Evolutionary conservation across 2,329 filamentous ascomycete genomes (phyloP), one percentile per base, ranked within the genome.

Genomic region (Monosporascus sp.): DNA sequence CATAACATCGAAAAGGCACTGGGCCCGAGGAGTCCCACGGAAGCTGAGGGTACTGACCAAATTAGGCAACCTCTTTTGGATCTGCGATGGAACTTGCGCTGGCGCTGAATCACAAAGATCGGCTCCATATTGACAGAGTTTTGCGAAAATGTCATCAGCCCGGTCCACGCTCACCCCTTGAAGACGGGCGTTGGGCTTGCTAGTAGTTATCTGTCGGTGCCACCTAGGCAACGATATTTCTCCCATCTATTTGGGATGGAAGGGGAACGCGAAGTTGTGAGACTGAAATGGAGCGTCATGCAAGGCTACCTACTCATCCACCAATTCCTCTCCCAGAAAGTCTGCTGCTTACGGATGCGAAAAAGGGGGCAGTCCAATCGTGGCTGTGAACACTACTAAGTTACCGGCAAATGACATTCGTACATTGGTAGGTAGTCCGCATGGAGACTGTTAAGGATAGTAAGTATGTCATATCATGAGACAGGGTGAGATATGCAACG

Each of bases 31-130:
- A 11, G 9, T 34, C 42, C 8, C 42, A 17, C 20, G 11, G 11
- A n/a, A 18, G 9, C 17, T 41, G 18, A 41, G 18, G 7, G 9
- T 15, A 46, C 42, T 25, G 42, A 46, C 42, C 64, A 66, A 44
- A 62, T 65, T 42, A 57, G 58, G 56, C 63, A 63, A 47, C 66
- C 65, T 48, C 66, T 68, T 37, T 63, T 62, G 27, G 64, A 67
- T 50, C 66, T 61, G 45, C 66, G 64, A 51, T 68, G 66, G 44
- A 68, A 68, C 58, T 63, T 65, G 51, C 66, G 65, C 54, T 68
- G 66, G 27, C 66, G 62, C 47, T 64, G 62, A 37, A 54, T 46
- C 31, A 58, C 48, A n/a, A 56, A 49, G 20, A 56, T 53, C 41
- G 58, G 54, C 52, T 62, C 60, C 51, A 56, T 55, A 36, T 51